These are phyloP conservation scores for Paramecium caudatum DNA, from an alignment of 73 alveolate genomes.

Conservation along the genomic window DNA sequence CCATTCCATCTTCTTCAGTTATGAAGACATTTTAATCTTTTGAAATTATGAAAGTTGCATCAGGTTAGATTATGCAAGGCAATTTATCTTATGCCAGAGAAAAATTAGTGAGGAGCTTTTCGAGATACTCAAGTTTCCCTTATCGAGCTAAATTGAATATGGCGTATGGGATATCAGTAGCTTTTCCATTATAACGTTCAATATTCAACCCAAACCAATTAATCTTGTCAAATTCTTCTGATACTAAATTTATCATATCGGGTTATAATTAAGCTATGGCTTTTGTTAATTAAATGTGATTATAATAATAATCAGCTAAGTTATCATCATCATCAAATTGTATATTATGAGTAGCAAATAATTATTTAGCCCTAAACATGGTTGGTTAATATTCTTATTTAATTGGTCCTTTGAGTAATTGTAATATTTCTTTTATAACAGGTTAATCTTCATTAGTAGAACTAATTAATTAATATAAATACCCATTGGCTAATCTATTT, in stretches of 20 bases:
- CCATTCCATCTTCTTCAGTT: neutral
- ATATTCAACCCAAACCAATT: conserved; percentile 5
- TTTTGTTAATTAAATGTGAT: conserved; percentile 1
- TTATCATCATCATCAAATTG: neutral
- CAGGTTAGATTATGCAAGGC: neutral
- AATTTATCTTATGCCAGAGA: neutral
- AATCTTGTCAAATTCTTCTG: conserved; percentile 18
- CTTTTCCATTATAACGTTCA: neutral
- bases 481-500: neutral
- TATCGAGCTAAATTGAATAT: conserved; percentile 37
- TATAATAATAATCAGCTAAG: neutral
- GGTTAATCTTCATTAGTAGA: neutral
- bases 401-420: neutral
- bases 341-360: neutral
- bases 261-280: neutral
- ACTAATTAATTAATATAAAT: neutral
- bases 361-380: neutral
- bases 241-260: neutral
- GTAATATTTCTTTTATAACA: neutral
- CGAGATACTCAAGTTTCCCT: neutral
- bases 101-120: neutral
- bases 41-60: neutral
- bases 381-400: neutral
- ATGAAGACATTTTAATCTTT: neutral
- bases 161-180: neutral